Evolutionary conservation across 2,329 filamentous ascomycete genomes (phyloP).

Genomic region (Colletotrichum aenigma): DNA sequence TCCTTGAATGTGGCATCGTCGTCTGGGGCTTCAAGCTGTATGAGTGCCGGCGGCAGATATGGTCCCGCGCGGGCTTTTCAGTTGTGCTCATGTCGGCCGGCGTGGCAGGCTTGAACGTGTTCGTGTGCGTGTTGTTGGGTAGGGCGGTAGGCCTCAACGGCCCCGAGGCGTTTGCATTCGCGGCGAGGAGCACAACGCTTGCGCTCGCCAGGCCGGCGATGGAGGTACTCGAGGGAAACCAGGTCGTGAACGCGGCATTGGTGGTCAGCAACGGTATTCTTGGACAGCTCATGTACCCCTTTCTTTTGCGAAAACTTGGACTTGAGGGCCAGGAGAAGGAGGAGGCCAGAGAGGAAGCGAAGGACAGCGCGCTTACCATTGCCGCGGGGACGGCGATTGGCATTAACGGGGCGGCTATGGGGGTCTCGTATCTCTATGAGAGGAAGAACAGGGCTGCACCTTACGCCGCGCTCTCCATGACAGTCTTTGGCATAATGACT

Average conservation of each 20-base stretch:
- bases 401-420: slow-evolving; percentile 65
- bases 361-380: slow-evolving; percentile 38
- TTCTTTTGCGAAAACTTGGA: slow-evolving; percentile 31
- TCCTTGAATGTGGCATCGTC: slow-evolving; percentile 56
- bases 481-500: slow-evolving; percentile 59
- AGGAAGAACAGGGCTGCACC: slow-evolving; percentile 55
- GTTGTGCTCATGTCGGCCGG: slow-evolving; percentile 39
- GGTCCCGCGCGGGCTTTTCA: slow-evolving; percentile 45
- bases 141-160: slow-evolving; percentile 38
- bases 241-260: slow-evolving; percentile 51
- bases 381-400: slow-evolving; percentile 58
- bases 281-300: slow-evolving; percentile 44
- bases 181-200: slow-evolving; percentile 54
- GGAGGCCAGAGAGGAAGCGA: neutral
- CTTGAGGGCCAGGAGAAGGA: slow-evolving; percentile 21
- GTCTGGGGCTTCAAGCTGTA: slow-evolving; percentile 59
- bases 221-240: slow-evolving; percentile 46
- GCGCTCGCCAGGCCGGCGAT: slow-evolving; percentile 54
- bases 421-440: slow-evolving; percentile 62
- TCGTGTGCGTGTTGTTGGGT: slow-evolving; percentile 42
- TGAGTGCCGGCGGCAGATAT: slow-evolving; percentile 51
- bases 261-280: slow-evolving; percentile 57
- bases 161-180: slow-evolving; percentile 47
- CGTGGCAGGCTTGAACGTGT: slow-evolving; percentile 46
- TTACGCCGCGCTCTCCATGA: slow-evolving; percentile 63